These are phyloP conservation scores for Pseudocercospora ulei DNA, from an alignment of 2,329 filamentous ascomycete genomes.

Conservation along the genomic window DNA sequence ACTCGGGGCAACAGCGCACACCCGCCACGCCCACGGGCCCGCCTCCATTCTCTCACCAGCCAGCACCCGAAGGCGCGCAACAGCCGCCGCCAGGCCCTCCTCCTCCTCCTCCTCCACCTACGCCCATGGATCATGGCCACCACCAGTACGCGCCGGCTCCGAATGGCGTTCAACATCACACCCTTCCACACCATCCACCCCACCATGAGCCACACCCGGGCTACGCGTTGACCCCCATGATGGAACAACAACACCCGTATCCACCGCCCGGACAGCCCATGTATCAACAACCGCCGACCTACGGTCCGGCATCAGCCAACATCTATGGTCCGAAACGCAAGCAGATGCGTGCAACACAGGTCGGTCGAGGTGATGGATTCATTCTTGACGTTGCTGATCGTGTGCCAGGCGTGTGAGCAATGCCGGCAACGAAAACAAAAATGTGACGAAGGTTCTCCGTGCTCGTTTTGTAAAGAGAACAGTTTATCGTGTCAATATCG, in stretches of 20 bases:
- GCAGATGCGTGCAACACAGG: constrained; percentile 35
- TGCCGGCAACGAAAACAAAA: constrained; percentile 82
- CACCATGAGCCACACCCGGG: constrained; percentile 26
- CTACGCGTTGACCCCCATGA: constrained; percentile 27
- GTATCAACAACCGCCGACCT: constrained; percentile 22
- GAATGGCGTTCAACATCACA: constrained; percentile 26
- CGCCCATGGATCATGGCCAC: constrained; percentile 30
- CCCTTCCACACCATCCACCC: constrained; percentile 21
- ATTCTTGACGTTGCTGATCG: constrained; percentile 17
- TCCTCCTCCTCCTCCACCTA: constrained; percentile 21
- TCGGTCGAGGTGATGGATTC: constrained; percentile 16
- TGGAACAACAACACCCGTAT: constrained; percentile 28
- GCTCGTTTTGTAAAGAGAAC: constrained; percentile 79
- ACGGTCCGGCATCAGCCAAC: constrained; percentile 26
- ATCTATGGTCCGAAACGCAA: constrained; percentile 29
- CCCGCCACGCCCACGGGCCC: constrained; percentile 32
- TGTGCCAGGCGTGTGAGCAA: constrained; percentile 69
- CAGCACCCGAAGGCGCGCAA: constrained; percentile 25
- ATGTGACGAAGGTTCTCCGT: constrained; percentile 78
- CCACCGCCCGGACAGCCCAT: constrained; percentile 25
- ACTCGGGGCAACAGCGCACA: constrained; percentile 30
- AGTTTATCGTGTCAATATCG: constrained; percentile 75
- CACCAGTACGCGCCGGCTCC: constrained; percentile 27
- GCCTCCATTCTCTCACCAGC: constrained; percentile 13
- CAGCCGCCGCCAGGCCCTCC: constrained; percentile 19